Base-by-base conservation (phyloP, 1,284 basidiomycete genomes). In the Apiotrichum gracile region DNA sequence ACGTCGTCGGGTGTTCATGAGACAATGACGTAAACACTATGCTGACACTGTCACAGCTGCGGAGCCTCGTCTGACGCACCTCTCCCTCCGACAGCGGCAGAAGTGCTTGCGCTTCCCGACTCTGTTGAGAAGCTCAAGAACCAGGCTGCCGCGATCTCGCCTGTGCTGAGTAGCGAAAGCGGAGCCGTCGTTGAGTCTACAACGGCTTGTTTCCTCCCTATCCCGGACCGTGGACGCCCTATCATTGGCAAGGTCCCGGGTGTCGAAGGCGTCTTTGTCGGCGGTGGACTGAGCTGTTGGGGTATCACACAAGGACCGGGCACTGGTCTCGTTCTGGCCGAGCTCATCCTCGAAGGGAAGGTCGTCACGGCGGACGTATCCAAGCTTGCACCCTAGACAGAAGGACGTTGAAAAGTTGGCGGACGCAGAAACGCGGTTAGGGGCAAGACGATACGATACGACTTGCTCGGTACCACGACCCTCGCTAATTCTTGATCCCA, bases 121-220 rank as follows among this genome's bases (percentile, higher is more conserved):
- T 70, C 76, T 12, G 77, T 79, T 41, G 57, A 67, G 6, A 69
- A 69, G 26, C 70, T 81, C 14, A 67, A 78, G 42, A 57, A 65
- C 16, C 78, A 81, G 62, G 75, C 77, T 8, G 64, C 67, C 24
- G 72, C 72, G 3, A 66, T 82, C 33, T 75, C 77, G 2, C 78
- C 78, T 3, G 65, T 75, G 9, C 74, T 79, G 53, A 57, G 54
- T 13, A 39, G 58, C 10, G 61, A 51, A 3, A 56, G 70, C 17
- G 67, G 70, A 3, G 70, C 67, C 0, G 72, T 71, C 35, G 61
- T 79, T 19, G 65, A 71, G 35, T 69, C 72, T 9, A 73, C 77
- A 51, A 80, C 81, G 61, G 78, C 79, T 0, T 82, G 81, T 67
- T 82, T 75, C 65, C 68, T 82, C 27, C 81, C 81, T 7, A 76